Evolutionary conservation across 108 stramenopile species (phyloP).

Genomic region (Cyclotella distinguenda): DNA sequence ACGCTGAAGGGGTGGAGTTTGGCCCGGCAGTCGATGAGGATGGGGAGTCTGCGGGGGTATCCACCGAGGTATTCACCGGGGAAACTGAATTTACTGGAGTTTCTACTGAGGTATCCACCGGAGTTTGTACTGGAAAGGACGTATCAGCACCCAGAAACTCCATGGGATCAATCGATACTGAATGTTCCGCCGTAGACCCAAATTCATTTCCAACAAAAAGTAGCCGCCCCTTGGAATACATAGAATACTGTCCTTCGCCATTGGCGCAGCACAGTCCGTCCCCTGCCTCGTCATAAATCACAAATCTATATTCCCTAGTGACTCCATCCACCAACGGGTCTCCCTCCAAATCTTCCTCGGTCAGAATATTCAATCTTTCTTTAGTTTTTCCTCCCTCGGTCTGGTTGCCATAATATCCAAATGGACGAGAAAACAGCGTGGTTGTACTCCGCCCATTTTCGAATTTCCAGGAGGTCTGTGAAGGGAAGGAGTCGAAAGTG

Average conservation of each 20-base stretch:
- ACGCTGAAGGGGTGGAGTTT: constrained; percentile 11
- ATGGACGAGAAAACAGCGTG: neutral
- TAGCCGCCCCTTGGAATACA: constrained; percentile 9
- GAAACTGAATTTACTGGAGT: neutral
- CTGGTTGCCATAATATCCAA: constrained; percentile 9
- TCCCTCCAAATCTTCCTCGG: constrained; percentile 10
- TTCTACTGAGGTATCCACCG: neutral
- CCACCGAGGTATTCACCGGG: neutral
- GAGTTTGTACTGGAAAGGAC: neutral
- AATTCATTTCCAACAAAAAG: constrained; percentile 13
- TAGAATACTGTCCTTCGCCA: constrained; percentile 16
- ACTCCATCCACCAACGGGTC: constrained; percentile 10
- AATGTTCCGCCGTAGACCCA: constrained; percentile 14
- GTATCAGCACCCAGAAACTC: neutral
- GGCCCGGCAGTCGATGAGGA: neutral
- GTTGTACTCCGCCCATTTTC: constrained; percentile 4
- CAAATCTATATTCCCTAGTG: constrained; percentile 19
- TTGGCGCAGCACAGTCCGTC: constrained; percentile 30
- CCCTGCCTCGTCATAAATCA: constrained; percentile 32
- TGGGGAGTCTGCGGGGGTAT: constrained; percentile 1
- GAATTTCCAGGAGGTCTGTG: constrained; percentile 17
- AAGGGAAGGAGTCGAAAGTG: constrained; percentile 13
- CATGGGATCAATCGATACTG: constrained; percentile 16
- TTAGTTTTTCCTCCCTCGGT: neutral
- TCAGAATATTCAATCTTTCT: constrained; percentile 8